Evolutionary conservation across 2,329 filamentous ascomycete species (phyloP).

Genomic region (Hymenoscyphus fructigenus): DNA sequence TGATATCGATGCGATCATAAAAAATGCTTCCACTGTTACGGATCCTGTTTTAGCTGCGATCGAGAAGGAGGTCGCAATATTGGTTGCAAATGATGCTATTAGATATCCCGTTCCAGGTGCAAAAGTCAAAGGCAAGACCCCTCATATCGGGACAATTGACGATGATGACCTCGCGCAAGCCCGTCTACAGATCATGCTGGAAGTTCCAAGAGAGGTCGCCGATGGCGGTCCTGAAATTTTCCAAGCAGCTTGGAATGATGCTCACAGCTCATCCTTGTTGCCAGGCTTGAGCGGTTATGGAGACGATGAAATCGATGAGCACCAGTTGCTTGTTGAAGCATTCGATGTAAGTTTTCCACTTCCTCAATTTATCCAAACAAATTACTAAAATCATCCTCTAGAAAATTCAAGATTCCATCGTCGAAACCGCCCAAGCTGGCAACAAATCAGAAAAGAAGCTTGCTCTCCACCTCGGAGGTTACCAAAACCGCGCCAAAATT

Average conservation of each 20-base stretch:
- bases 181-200: slow-evolving; percentile 63
- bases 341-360: slow-evolving; percentile 63
- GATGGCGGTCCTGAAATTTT: slow-evolving; percentile 54
- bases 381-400: slow-evolving; percentile 36
- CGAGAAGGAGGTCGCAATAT: slow-evolving; percentile 71
- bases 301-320: slow-evolving; percentile 58
- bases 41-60: slow-evolving; percentile 70
- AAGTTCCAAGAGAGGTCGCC: slow-evolving; percentile 46
- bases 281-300: slow-evolving; percentile 77
- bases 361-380: slow-evolving; percentile 5
- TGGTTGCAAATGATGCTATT: slow-evolving; percentile 80
- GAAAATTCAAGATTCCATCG: slow-evolving; percentile 71
- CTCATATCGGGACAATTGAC: slow-evolving; percentile 61
- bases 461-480: slow-evolving; percentile 82
- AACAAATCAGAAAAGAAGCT: slow-evolving; percentile 94
- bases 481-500: slow-evolving; percentile 80
- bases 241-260: slow-evolving; percentile 52
- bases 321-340: slow-evolving; percentile 46
- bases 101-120: slow-evolving; percentile 70
- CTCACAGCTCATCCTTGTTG: slow-evolving; percentile 58
- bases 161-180: slow-evolving; percentile 74
- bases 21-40: slow-evolving; percentile 57
- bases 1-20: slow-evolving; percentile 67
- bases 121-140: slow-evolving; percentile 61
- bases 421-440: slow-evolving; percentile 72